These are phyloP conservation scores for Sarocladium strictum DNA, from an alignment of 2,329 filamentous ascomycete genomes.

Conservation along the genomic window DNA sequence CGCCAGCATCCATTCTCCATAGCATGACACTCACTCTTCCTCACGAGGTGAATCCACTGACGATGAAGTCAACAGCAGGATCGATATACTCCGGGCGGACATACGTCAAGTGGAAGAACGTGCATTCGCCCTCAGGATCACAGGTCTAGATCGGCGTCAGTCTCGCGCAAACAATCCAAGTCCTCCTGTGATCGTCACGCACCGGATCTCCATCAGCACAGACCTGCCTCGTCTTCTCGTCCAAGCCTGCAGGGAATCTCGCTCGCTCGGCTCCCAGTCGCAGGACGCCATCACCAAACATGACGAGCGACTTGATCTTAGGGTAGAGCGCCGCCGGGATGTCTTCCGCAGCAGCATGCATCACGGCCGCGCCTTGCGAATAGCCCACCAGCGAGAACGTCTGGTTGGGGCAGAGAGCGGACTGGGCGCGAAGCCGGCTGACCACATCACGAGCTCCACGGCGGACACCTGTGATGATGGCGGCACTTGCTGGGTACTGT, in stretches of 20 bases:
- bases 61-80: constrained; percentile 9
- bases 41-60: not conserved
- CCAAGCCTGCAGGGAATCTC: constrained; percentile 6
- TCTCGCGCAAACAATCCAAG: too few species aligned
- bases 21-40: not conserved
- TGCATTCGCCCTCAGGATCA: constrained; percentile 10
- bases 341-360: constrained; percentile 9
- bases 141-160: constrained; percentile 4
- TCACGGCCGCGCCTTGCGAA: constrained; percentile 13
- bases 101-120: constrained; percentile 11
- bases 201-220: constrained; percentile 12
- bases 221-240: constrained; percentile 10
- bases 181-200: too few species aligned
- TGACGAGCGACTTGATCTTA: constrained; percentile 11
- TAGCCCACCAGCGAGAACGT: constrained; percentile 14
- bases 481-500: constrained; percentile 12
- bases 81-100: constrained; percentile 11
- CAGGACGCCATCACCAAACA: constrained; percentile 12
- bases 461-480: not conserved
- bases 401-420: constrained; percentile 11
- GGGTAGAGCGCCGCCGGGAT: constrained; percentile 10
- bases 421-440: constrained; percentile 8
- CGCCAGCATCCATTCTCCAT: not conserved
- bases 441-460: constrained; percentile 11
- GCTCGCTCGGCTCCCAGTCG: not conserved